Evolutionary conservation across 2,329 filamentous ascomycete genomes (phyloP), one percentile per base, ranked within the genome.

Genomic region (Pseudogymnoascus sp.): DNA sequence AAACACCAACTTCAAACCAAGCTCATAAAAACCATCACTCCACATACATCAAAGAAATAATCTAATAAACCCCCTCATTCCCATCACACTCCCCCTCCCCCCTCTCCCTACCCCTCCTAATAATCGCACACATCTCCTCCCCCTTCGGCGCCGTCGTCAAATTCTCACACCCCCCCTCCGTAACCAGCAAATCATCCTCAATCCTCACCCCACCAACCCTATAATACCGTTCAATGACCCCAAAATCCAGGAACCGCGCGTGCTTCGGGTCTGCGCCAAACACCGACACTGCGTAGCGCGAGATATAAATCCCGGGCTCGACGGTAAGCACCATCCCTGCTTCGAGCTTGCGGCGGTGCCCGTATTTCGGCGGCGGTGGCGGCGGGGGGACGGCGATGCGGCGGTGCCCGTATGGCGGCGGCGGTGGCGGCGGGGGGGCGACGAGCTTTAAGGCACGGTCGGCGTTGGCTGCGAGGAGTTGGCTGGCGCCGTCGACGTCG

Each of bases 121-220:
- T 82, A 59, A 89, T 79, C 66, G 80, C 79, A 72, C 92, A 77
- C 69, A 92, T 76, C 71, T 91, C 86, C 61, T 88, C 81, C 1
- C 85, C 84, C 78, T 96, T 96, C 0, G 90, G 89, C 31, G 89
- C 89, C 1, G 82, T 82, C 1, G 92, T 96, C 73, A 97, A 72
- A 72, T 96, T 96, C 76, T 97, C 92, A 70, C 86, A 86, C 0
- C 93, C 92, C 24, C 83, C 79, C 65, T 88, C 80, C 1, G 89
- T 95, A 59, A 97, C 86, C 21, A 95, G 79, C 40, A 97, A 82
- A 73, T 93, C 90, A 72, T 97, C 92, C 77, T 99, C 95, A 65
- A 97, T 96, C 56, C 95, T 84, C 26, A 96, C 91, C 35, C 95
- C 95, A 14, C 93, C 95, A 0, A 97, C 87, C 26, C 77, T 78